A percentile compares a stretch with the other conserved stretches of the same genome.
These are phyloP conservation scores for Gomphus bonarii DNA, from an alignment of 1,284 basidiomycete species.

Conservation along the genomic window DNA sequence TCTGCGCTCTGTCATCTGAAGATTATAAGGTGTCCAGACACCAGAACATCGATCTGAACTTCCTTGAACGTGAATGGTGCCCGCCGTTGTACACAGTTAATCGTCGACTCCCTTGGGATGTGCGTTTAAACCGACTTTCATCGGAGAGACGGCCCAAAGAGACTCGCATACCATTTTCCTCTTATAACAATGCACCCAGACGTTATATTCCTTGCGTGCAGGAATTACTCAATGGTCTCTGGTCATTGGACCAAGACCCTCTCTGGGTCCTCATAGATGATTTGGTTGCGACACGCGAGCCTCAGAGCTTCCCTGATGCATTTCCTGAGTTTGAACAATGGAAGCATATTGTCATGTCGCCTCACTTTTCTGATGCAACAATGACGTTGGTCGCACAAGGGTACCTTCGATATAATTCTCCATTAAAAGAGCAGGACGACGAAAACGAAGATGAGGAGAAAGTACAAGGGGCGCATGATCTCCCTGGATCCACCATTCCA, in stretches of 20 bases:
- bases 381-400: background rate
- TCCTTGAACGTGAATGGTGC: background rate
- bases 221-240: conserved; percentile 2
- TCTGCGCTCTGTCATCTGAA: background rate
- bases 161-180: background rate
- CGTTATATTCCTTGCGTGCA: conserved; percentile 2
- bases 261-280: conserved; percentile 3
- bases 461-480: background rate
- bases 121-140: background rate
- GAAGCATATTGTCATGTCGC: background rate
- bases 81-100: background rate
- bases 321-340: conserved; percentile 5
- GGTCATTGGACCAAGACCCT: conserved; percentile 1
- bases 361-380: conserved; percentile 1
- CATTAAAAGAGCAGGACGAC: background rate
- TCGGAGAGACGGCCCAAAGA: background rate
- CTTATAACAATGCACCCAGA: background rate
- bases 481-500: background rate
- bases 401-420: background rate
- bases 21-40: background rate
- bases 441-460: background rate
- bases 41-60: background rate
- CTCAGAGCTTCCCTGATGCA: background rate
- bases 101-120: background rate
- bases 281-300: background rate